Evolutionary conservation across 78 protist genomes (phyloP).

Genomic region (Reticulomyxa filosa): DNA sequence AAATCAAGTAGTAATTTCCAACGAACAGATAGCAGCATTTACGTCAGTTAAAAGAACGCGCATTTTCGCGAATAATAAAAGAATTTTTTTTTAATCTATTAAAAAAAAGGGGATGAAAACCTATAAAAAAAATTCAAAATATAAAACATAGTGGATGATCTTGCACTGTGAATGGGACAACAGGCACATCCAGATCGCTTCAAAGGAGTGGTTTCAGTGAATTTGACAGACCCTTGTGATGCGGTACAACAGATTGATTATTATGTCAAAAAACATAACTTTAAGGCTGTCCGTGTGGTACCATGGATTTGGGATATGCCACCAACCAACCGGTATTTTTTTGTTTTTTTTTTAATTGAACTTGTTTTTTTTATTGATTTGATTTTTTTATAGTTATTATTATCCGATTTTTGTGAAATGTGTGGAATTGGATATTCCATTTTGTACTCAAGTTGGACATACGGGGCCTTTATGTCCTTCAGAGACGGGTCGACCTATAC

Average conservation of each 20-base stretch:
- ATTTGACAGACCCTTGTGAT: constrained; percentile 1
- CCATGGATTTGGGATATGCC: constrained; percentile 22
- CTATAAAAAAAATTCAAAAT: too few species aligned
- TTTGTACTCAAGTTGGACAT: constrained; percentile 26
- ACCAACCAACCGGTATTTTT: too few species aligned
- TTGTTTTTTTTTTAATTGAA: too few species aligned
- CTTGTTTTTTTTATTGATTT: too few species aligned
- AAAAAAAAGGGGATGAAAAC: too few species aligned
- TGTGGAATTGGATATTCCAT: constrained; percentile 16
- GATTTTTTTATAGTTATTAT: too few species aligned
- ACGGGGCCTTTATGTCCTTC: constrained; percentile 14
- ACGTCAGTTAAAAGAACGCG: too few species aligned
- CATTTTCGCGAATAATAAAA: too few species aligned
- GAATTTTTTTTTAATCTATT: too few species aligned
- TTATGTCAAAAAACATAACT: constrained; percentile 7
- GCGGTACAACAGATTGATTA: neutral
- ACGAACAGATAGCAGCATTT: constrained; percentile 1
- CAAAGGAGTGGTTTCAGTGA: constrained; percentile 3
- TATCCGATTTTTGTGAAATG: constrained; percentile 17
- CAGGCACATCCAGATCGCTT: neutral
- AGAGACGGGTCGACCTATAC: constrained; percentile 24
- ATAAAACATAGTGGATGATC: too few species aligned
- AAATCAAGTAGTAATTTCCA: constrained; percentile 1
- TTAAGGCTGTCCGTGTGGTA: constrained; percentile 13
- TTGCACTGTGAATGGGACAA: too few species aligned